Evolutionary conservation across 2,329 filamentous ascomycete genomes (phyloP).

Genomic region (Verticillium klebahnii): DNA sequence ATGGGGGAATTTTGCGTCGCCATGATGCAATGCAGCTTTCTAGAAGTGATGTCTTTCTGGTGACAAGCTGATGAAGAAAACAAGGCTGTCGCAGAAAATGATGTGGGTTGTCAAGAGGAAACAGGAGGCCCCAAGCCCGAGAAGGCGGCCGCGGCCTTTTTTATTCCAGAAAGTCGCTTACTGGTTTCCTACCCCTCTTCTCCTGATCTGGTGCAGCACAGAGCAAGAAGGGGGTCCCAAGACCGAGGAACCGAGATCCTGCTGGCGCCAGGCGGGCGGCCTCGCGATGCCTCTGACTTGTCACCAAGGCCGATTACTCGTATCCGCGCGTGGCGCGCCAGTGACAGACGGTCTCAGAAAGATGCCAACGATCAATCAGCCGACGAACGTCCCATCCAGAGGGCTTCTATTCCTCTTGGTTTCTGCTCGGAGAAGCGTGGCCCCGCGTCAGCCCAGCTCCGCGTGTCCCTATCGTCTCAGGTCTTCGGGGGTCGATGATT

Average conservation of each 20-base stretch:
- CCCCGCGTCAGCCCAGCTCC: too few species aligned
- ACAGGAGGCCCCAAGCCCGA: not conserved
- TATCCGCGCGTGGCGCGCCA: too few species aligned
- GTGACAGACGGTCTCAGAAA: too few species aligned
- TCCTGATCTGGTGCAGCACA: not conserved
- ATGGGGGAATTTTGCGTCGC: constrained; percentile 1
- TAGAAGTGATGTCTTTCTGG: too few species aligned
- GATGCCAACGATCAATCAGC: too few species aligned
- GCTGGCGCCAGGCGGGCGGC: not conserved
- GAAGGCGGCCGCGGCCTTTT: not conserved
- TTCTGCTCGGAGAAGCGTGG: too few species aligned
- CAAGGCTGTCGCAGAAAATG: too few species aligned
- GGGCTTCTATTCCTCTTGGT: too few species aligned
- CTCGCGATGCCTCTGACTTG: too few species aligned
- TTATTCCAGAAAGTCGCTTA: not conserved
- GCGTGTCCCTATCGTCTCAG: not conserved
- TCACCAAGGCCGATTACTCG: too few species aligned
- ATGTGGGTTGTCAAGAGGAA: not conserved
- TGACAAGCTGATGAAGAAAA: too few species aligned
- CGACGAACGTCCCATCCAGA: too few species aligned
- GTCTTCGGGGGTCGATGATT: not conserved
- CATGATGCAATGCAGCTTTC: not conserved
- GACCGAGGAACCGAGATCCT: not conserved
- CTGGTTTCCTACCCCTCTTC: not conserved
- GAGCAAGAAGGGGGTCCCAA: not conserved